Base-by-base conservation (phyloP, 2,329 filamentous ascomycete genomes). In the Ceratocystis cubensis region DNA sequence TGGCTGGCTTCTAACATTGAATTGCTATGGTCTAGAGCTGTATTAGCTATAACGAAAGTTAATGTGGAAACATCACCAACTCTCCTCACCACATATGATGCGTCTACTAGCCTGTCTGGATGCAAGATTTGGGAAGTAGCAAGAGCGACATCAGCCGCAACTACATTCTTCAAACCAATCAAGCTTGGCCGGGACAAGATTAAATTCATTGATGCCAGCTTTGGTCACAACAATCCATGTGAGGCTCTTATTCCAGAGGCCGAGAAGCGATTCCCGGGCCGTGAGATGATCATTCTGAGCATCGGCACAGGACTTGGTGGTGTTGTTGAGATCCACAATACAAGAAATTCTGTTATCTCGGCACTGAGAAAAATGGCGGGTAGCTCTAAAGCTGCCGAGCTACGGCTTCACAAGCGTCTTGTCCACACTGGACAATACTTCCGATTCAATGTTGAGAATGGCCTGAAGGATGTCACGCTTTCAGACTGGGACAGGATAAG, bases 161-260 rank as follows among this genome's bases (percentile, higher is more conserved):
- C 72, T 0, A 70, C 71, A 0, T 74, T 73, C 65, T 75, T 75
- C 68, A 71, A 74, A 46, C 68, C 73, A 4, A 71, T 73, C 37
- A 65, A 69, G 20, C 13, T 73, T 8, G 72, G 72, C 33, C 69
- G 71, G 7, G 70, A 73, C 10, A 66, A 65, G 5, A 66, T 72
- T 1, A 70, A 72, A 22, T 75, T 73, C 46, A 69, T 75, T 25
- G 73, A 75, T 59, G 72, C 71, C 1, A 73, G 69, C 0, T 71
- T 75, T 20, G 72, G 72, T 1, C 69, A 72, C 37, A 75, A 75
- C 64, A 75, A 75, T 53, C 73, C 74, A 28, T 71, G 71, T 57
- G 70, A 73, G 30, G 68, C 72, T 1, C 68, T 75, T 10, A 71
- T 75, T 6, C 57, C 70, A 4, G 73, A 74, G 64, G 73, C 74